A percentile compares a stretch with the other conserved stretches of the same genome.
These are phyloP conservation scores for Zymoseptoria brevis DNA, from an alignment of 2,329 filamentous ascomycete genomes.

Conservation along the genomic window DNA sequence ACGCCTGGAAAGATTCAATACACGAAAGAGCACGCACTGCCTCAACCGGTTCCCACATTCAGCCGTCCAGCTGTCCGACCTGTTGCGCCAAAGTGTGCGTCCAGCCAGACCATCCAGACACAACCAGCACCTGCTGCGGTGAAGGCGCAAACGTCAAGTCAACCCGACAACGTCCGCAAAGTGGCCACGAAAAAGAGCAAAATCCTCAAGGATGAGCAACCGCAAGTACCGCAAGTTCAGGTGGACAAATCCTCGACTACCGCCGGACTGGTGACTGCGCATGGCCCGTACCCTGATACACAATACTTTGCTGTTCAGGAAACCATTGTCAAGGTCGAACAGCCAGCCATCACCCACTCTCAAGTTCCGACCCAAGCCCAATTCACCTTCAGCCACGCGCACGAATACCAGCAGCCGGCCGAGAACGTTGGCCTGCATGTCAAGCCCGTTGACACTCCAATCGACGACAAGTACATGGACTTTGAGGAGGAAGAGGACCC, in stretches of 20 bases:
- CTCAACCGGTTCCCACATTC: slow-evolving; percentile 33
- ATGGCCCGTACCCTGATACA: background rate
- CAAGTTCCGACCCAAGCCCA: slow-evolving; percentile 3
- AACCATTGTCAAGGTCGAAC: slow-evolving; percentile 14
- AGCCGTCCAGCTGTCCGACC: slow-evolving; percentile 56
- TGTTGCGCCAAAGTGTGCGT: slow-evolving; percentile 29
- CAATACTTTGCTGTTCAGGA: slow-evolving; percentile 8
- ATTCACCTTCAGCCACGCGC: background rate
- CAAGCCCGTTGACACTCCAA: background rate
- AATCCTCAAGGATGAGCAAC: slow-evolving; percentile 21
- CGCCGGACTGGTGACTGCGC: slow-evolving; percentile 4
- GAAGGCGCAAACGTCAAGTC: background rate
- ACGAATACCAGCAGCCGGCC: slow-evolving; percentile 2
- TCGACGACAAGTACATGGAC: slow-evolving; percentile 14
- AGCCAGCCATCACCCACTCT: slow-evolving; percentile 2
- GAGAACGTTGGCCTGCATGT: background rate
- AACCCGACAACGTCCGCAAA: slow-evolving; percentile 19
- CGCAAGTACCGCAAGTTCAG: background rate
- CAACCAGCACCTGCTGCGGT: background rate
- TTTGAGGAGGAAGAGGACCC: slow-evolving; percentile 65
- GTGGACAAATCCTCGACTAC: slow-evolving; percentile 3
- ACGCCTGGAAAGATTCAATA: slow-evolving; percentile 30
- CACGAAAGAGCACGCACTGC: slow-evolving; percentile 34
- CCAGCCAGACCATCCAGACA: slow-evolving; percentile 32
- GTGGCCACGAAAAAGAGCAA: slow-evolving; percentile 29